Conservation (phyloP, 495 filamentous ascomycete genomes). For the Daldinia caldariorum region DNA sequence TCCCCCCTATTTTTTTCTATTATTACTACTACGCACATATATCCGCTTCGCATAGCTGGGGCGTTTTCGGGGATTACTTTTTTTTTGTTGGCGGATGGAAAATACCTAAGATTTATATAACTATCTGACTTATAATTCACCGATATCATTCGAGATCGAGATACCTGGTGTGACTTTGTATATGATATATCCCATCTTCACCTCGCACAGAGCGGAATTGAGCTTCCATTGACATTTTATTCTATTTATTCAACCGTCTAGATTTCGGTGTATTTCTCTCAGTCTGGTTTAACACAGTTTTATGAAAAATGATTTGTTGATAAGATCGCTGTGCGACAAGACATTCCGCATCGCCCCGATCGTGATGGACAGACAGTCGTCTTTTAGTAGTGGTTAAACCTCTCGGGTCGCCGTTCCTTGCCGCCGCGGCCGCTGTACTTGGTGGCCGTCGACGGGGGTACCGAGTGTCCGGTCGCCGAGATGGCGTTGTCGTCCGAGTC, state of each 20-base stretch:
- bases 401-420: constrained; percentile 34
- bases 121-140: neutral
- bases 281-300: too few relatives aligned
- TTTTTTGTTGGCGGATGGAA: neutral
- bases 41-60: constrained; percentile 36
- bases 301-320: too few relatives aligned
- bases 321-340: too few relatives aligned
- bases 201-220: constrained; percentile 13
- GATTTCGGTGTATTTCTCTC: too few relatives aligned
- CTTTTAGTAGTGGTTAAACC: constrained; percentile 7
- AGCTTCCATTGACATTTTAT: constrained; percentile 19
- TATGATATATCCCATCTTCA: constrained; percentile 24
- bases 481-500: constrained; percentile 36
- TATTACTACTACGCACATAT: constrained; percentile 7
- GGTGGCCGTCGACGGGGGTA: constrained; percentile 30
- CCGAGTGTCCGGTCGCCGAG: constrained; percentile 33
- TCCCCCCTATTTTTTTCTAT: constrained; percentile 7
- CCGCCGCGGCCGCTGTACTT: constrained; percentile 38
- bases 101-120: neutral
- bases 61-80: constrained; percentile 29
- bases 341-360: neutral
- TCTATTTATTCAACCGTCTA: too few relatives aligned
- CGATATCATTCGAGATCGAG: constrained; percentile 19
- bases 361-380: neutral
- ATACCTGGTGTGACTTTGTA: constrained; percentile 18